phyloP scores from a whole-genome alignment of 2,329 filamentous ascomycete species.

The Magnaporthiopsis poae region DNA sequence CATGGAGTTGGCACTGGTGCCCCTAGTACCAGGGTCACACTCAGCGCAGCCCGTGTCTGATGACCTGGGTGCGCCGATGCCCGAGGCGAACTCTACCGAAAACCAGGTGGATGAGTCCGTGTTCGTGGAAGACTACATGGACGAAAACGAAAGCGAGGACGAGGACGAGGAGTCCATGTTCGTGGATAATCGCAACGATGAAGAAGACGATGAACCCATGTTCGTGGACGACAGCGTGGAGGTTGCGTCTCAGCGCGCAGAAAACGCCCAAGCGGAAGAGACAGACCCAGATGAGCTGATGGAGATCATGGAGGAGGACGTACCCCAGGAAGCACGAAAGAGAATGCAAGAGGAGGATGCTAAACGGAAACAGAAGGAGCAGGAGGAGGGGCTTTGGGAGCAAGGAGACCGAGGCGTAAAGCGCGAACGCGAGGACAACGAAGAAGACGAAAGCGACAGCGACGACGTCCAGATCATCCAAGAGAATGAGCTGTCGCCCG shows the following conservation, averaged over 20 bases:
- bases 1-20: neutral
- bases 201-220: neutral
- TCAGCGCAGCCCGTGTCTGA: neutral
- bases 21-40: neutral
- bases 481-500: neutral
- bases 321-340: neutral
- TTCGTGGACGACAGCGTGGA: neutral
- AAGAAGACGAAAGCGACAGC: too few species aligned
- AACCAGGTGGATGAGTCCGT: neutral
- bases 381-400: neutral
- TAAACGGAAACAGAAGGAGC: neutral
- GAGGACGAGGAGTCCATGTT: neutral
- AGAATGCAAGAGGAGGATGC: neutral
- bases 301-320: neutral
- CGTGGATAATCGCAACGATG: neutral
- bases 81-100: neutral
- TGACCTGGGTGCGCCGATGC: neutral
- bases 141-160: neutral
- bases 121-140: neutral
- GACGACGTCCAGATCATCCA: neutral
- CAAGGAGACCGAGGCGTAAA: neutral
- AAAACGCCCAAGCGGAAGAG: neutral
- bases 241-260: too few species aligned
- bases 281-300: neutral
- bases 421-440: neutral